Percentiles rank a stretch among this genome's conserved stretches.
Conservation (phyloP, 495 filamentous ascomycete species). For the Lindgomyces ingoldianus region DNA sequence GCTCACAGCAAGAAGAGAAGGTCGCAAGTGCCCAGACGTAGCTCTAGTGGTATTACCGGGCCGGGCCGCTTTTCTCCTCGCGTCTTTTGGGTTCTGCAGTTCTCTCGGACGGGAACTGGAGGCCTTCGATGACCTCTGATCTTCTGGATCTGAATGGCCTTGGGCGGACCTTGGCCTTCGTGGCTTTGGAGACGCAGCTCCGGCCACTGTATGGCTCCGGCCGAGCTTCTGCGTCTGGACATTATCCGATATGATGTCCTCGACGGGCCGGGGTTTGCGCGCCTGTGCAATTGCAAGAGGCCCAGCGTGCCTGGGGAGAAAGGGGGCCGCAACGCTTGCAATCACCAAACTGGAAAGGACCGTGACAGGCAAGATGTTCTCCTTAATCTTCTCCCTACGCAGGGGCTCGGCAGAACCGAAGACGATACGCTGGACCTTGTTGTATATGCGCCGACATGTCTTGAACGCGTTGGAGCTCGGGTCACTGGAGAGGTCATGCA, state of each 20-base stretch:
- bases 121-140: constrained; percentile 17
- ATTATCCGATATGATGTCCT: constrained; percentile 58
- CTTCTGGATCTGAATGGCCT: constrained; percentile 42
- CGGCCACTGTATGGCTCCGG: constrained; percentile 64
- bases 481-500: constrained; percentile 69
- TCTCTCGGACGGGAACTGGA: constrained; percentile 20
- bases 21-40: constrained; percentile 30
- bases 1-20: constrained; percentile 26
- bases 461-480: constrained; percentile 69
- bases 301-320: constrained; percentile 56
- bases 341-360: constrained; percentile 71
- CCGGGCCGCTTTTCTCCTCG: constrained; percentile 26
- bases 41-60: constrained; percentile 31
- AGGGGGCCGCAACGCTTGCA: constrained; percentile 57
- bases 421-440: constrained; percentile 77
- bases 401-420: constrained; percentile 64
- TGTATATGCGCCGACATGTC: constrained; percentile 73
- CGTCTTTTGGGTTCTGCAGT: constrained; percentile 13
- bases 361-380: constrained; percentile 72
- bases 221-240: constrained; percentile 53
- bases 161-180: constrained; percentile 49
- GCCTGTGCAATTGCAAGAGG: constrained; percentile 74
- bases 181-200: constrained; percentile 51
- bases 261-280: constrained; percentile 60
- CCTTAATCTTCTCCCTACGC: constrained; percentile 68